These are phyloP conservation scores for Arabidopsis lyrata DNA, from an alignment of 441 rosid species.

Conservation along the genomic window DNA sequence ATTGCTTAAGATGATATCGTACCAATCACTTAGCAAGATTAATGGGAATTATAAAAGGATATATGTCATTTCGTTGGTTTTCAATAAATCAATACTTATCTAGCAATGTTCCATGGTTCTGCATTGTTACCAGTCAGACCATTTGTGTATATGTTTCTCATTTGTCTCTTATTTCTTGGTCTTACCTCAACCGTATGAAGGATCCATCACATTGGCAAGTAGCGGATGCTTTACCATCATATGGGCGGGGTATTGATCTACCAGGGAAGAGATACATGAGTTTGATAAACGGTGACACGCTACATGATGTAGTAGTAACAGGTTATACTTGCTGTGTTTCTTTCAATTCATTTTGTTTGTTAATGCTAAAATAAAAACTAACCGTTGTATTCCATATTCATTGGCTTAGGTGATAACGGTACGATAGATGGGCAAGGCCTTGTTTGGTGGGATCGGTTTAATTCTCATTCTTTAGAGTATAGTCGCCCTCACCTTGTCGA, in stretches of 20 bases:
- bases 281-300: constrained; percentile 34
- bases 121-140: constrained; percentile 3
- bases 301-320: constrained; percentile 44
- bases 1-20: not conserved
- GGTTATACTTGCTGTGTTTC: constrained; percentile 29
- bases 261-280: constrained; percentile 42
- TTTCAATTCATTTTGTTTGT: constrained; percentile 2
- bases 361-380: not conserved
- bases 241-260: constrained; percentile 40
- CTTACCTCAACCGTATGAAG: constrained; percentile 20
- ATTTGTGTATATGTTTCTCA: constrained; percentile 13
- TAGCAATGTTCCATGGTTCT: not conserved
- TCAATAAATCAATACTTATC: not conserved
- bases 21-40: not conserved
- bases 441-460: constrained; percentile 46
- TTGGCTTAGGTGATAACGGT: constrained; percentile 43
- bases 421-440: constrained; percentile 46
- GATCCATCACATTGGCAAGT: constrained; percentile 43
- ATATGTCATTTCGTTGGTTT: no score
- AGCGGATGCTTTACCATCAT: constrained; percentile 39
- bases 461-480: constrained; percentile 27
- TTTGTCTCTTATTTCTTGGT: not conserved
- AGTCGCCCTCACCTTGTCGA: constrained; percentile 46
- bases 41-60: no score
- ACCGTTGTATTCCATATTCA: not conserved